Percentiles rank a stretch among this genome's conserved stretches.
These are phyloP conservation scores for Jatropha multifida DNA, from an alignment of 441 rosid species.

Conservation along the genomic window DNA sequence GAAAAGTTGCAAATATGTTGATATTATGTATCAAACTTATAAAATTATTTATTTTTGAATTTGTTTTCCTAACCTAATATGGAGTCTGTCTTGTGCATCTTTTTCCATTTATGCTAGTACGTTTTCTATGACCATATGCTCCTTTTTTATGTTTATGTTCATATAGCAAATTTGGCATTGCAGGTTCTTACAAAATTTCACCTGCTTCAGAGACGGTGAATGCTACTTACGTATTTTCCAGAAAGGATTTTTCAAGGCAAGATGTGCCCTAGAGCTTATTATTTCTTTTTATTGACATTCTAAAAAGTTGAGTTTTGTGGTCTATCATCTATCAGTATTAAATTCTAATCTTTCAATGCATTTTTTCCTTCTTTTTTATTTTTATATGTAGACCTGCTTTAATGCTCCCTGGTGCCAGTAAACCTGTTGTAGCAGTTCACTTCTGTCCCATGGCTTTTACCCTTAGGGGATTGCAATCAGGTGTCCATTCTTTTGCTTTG, in stretches of 20 bases:
- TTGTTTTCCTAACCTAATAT: neutral
- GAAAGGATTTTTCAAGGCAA: conserved; percentile 90
- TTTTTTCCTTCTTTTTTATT: no score
- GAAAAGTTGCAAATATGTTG: neutral
- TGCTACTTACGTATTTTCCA: conserved; percentile 77
- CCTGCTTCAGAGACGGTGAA: conserved; percentile 63
- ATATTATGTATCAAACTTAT: neutral
- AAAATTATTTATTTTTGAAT: neutral
- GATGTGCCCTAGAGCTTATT: conserved; percentile 23
- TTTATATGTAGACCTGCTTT: conserved; percentile 62
- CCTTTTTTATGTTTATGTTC: conserved; percentile 5
- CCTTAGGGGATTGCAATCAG: conserved; percentile 58
- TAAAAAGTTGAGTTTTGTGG: neutral
- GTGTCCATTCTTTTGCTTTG: conserved; percentile 30
- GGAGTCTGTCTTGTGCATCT: neutral
- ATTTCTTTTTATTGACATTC: conserved; percentile 10
- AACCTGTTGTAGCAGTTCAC: conserved; percentile 86
- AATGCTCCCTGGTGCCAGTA: conserved; percentile 80
- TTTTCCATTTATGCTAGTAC: neutral
- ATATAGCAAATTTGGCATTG: conserved; percentile 17
- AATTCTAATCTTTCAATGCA: neutral
- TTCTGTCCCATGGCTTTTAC: conserved; percentile 73
- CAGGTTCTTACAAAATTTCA: conserved; percentile 75
- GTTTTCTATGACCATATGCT: neutral
- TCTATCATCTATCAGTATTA: neutral